Percentiles rank a stretch among this genome's conserved stretches.
Conservation (phyloP, 2,329 filamentous ascomycete species). For the Cercospora citrullina region DNA sequence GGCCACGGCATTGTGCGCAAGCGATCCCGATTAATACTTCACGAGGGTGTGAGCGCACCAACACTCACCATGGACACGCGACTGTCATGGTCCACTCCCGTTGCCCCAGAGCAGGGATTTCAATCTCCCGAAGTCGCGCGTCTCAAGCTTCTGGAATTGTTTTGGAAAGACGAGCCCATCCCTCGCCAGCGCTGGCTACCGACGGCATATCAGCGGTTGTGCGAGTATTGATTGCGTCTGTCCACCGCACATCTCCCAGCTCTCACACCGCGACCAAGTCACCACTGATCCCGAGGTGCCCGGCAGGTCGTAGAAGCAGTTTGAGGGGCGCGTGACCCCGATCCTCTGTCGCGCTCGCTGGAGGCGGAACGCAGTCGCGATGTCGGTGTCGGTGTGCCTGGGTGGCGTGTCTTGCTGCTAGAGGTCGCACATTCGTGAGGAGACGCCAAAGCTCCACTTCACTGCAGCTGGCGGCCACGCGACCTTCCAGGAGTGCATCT, state of each 20-base stretch:
- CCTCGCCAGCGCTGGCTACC: background rate
- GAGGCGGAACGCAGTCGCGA: background rate
- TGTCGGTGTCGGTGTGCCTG: background rate
- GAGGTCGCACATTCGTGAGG: conserved; percentile 9
- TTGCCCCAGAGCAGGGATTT: background rate
- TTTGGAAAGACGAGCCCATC: background rate
- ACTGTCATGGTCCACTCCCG: background rate
- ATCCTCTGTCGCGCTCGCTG: background rate
- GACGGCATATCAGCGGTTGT: background rate
- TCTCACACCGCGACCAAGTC: background rate
- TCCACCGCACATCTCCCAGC: background rate
- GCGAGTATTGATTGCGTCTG: background rate
- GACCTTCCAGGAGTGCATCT: conserved; percentile 17
- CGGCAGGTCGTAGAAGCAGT: background rate
- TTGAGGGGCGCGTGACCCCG: background rate
- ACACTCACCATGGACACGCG: background rate
- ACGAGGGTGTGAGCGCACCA: background rate
- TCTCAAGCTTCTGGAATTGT: background rate
- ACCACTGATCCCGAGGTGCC: background rate
- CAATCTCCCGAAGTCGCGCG: background rate
- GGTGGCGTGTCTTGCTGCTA: background rate
- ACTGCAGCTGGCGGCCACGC: conserved; percentile 23
- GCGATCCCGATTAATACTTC: background rate
- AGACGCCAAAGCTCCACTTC: conserved; percentile 6
- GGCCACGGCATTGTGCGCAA: background rate